Evolutionary conservation across 2,329 filamentous ascomycete genomes (phyloP).

Genomic region (Hymenoscyphus scutula): DNA sequence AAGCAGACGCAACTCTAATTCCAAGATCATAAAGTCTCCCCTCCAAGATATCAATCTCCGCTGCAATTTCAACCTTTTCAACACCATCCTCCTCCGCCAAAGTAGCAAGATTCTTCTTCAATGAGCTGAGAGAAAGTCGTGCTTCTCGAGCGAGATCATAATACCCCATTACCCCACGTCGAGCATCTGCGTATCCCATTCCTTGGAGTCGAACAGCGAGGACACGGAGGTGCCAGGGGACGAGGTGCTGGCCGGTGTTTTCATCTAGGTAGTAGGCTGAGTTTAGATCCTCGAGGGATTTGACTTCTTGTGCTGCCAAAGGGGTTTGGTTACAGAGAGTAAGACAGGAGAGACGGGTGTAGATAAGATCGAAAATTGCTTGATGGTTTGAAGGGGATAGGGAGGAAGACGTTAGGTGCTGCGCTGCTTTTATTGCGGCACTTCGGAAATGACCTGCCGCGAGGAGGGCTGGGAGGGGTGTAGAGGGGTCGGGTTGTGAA

Average conservation of each 20-base stretch:
- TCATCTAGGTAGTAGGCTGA: constrained; percentile 55
- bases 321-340: constrained; percentile 71
- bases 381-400: constrained; percentile 55
- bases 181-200: constrained; percentile 78
- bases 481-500: constrained; percentile 59
- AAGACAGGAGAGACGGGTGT: constrained; percentile 78
- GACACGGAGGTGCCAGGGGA: constrained; percentile 84
- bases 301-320: constrained; percentile 67
- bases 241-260: constrained; percentile 59
- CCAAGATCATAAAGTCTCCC: constrained; percentile 72
- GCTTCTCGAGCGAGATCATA: constrained; percentile 85
- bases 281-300: constrained; percentile 61
- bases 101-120: constrained; percentile 35
- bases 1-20: constrained; percentile 59
- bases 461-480: constrained; percentile 67
- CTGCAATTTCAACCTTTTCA: constrained; percentile 11
- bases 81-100: constrained; percentile 1
- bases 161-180: constrained; percentile 83
- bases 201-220: constrained; percentile 81
- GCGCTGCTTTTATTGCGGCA: constrained; percentile 67
- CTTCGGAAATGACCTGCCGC: constrained; percentile 74
- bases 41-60: constrained; percentile 65
- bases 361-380: constrained; percentile 73
- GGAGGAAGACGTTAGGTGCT: constrained; percentile 55
- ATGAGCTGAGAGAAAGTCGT: constrained; percentile 55